phyloP scores from a whole-genome alignment of 495 filamentous ascomycete species.

The Hamigera avellanea region DNA sequence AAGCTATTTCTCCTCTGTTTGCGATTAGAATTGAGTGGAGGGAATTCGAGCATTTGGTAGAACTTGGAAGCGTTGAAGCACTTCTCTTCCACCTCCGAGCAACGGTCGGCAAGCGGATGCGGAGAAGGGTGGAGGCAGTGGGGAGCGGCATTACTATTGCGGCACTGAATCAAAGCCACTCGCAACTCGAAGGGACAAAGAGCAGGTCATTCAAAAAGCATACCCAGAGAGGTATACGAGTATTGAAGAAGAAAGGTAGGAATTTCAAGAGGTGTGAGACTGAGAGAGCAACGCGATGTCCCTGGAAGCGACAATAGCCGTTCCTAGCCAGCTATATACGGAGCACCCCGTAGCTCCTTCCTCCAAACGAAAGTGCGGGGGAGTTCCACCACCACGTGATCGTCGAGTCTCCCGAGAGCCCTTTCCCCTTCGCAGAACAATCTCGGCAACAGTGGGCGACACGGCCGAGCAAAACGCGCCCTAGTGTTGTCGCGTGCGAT shows the following conservation, averaged over 20 bases:
- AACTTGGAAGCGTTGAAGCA: conserved; percentile 21
- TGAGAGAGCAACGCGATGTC: too few relatives aligned
- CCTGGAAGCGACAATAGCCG: too few relatives aligned
- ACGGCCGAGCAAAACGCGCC: too few relatives aligned
- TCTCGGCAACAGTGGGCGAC: too few relatives aligned
- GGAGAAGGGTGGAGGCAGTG: conserved; percentile 36
- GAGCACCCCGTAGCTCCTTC: too few relatives aligned
- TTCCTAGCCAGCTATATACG: too few relatives aligned
- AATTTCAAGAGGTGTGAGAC: too few relatives aligned
- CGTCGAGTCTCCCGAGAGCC: not conserved
- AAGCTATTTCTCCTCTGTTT: conserved; percentile 92
- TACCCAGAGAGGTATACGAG: too few relatives aligned
- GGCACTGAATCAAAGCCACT: conserved; percentile 4
- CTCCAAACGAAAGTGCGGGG: conserved; percentile 36
- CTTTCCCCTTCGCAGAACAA: too few relatives aligned
- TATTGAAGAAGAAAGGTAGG: too few relatives aligned
- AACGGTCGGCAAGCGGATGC: conserved; percentile 26
- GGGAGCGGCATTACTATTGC: conserved; percentile 27
- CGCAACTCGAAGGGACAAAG: conserved; percentile 11
- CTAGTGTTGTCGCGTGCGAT: too few relatives aligned
- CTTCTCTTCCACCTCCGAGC: conserved; percentile 22
- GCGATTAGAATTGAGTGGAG: conserved; percentile 87
- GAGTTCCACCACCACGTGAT: conserved; percentile 16
- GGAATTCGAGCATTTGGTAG: conserved; percentile 26
- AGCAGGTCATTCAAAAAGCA: too few relatives aligned